These are phyloP conservation scores for Calcarisporium arbuscula DNA, from an alignment of 2,329 filamentous ascomycete species.

Conservation along the genomic window DNA sequence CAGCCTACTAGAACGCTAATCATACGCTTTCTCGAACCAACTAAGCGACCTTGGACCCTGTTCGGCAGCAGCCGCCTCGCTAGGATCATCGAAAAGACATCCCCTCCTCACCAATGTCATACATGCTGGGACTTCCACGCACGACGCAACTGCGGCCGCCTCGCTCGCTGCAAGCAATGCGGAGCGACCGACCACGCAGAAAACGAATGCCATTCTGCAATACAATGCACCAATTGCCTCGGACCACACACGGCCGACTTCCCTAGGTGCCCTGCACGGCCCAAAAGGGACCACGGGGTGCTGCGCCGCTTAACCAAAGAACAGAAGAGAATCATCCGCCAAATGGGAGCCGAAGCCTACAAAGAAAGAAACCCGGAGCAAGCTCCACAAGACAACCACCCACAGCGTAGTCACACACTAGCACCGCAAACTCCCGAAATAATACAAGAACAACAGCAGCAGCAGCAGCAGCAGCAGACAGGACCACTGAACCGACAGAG, in stretches of 20 bases:
- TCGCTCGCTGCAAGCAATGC: constrained; percentile 8
- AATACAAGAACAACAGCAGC: too few relatives aligned
- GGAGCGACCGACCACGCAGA: constrained; percentile 7
- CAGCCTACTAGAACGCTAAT: constrained; percentile 10
- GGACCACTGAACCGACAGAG: too few relatives aligned
- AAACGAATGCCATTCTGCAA: constrained; percentile 3
- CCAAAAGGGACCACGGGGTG: constrained; percentile 2
- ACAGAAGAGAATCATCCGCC: constrained; percentile 1
- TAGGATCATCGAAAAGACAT: background rate
- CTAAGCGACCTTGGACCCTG: constrained; percentile 9
- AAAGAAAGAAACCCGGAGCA: too few relatives aligned
- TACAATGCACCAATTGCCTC: constrained; percentile 9
- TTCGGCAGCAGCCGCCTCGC: constrained; percentile 1
- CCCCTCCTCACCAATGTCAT: background rate
- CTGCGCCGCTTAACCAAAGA: constrained; percentile 1
- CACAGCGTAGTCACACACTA: too few relatives aligned
- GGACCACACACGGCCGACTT: constrained; percentile 3
- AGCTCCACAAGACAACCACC: too few relatives aligned
- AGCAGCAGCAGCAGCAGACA: too few relatives aligned
- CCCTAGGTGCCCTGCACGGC: constrained; percentile 4
- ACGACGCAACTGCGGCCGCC: background rate
- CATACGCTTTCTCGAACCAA: constrained; percentile 10
- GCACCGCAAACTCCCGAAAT: too few relatives aligned
- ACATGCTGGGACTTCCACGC: constrained; percentile 4
- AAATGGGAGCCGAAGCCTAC: too few relatives aligned